Evolutionary conservation across 1,139 yeast species (phyloP), one percentile per base, ranked within the genome.

Genomic region (Suhomyces atakaporum): DNA sequence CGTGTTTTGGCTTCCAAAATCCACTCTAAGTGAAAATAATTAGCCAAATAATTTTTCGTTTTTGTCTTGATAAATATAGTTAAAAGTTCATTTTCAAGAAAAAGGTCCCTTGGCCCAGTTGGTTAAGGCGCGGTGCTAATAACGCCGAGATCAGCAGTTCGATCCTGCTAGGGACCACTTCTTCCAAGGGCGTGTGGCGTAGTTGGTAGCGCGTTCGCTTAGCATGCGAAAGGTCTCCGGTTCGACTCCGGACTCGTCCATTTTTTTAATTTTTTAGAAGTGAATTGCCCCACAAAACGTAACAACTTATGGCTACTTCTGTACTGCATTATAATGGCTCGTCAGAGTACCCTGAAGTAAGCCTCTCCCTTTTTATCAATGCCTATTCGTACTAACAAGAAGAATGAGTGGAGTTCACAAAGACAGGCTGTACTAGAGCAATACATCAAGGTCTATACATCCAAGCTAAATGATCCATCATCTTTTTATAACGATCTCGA

Each of bases 121-220:
- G 46, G 47, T 44, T 44, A 44, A 54, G 58, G 45, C 57, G 58
- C 47, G 58, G 58, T 53, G 58, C 56, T 54, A 54, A 54, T 53
- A 53, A 54, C 58, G 58, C 57, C 58, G 45, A 54, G 58, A 54
- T 54, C 58, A 51, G 56, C 57, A 49, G 59, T 53, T 54, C 58
- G 59, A 54, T 53, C 57, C 58, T 47, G 58, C 54, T 50, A 52
- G 55, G 53, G 53, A 53, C 54, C 54, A 50, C 30, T 36, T 31
- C 29, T 25, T 32, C n/a, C 4, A 7, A 6, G 87, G 87, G 87
- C 86, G 85, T 80, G 85, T 81, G 86, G 87, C 87, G 86, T 77
- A 81, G 87, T 81, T 79, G 87, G 87, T 81, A 81, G 87, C 86
- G 87, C 87, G 86, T 77, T 79, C 84, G 79, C 87, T 80, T 81